Conservation (phyloP, 257 asterid genomes). For the Lycium ferocissimum region DNA sequence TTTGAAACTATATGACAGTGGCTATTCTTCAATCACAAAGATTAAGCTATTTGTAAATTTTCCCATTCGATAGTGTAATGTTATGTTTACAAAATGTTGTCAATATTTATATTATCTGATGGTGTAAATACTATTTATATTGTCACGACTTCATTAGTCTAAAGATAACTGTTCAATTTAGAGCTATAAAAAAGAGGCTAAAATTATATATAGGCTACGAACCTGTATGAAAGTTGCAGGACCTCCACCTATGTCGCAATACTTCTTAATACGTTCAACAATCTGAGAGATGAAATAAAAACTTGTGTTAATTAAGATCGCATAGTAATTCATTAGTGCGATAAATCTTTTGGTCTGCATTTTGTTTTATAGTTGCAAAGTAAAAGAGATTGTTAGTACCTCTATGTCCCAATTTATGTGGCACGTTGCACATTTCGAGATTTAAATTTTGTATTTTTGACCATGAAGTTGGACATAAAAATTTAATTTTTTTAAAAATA, state of each 20-base stretch:
- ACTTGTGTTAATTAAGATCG: background rate
- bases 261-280: constrained; percentile 75
- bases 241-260: constrained; percentile 79
- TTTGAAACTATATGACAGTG: background rate
- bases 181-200: background rate
- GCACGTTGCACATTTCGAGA: too few relatives aligned
- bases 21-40: background rate
- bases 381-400: too few relatives aligned
- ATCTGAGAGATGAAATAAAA: constrained; percentile 49
- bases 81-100: background rate
- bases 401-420: too few relatives aligned
- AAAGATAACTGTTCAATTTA: background rate
- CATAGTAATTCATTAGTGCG: background rate
- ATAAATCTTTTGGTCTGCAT: background rate
- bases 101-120: background rate
- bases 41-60: background rate
- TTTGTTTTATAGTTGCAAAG: too few relatives aligned
- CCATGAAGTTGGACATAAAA: background rate
- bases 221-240: constrained; percentile 94
- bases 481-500: background rate
- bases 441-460: background rate
- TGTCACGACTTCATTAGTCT: background rate
- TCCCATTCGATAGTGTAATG: background rate
- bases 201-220: background rate
- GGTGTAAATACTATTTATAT: background rate